Evolutionary conservation across 352 stramenopile genomes (phyloP).

Genomic region (Phytophthora brassicae): DNA sequence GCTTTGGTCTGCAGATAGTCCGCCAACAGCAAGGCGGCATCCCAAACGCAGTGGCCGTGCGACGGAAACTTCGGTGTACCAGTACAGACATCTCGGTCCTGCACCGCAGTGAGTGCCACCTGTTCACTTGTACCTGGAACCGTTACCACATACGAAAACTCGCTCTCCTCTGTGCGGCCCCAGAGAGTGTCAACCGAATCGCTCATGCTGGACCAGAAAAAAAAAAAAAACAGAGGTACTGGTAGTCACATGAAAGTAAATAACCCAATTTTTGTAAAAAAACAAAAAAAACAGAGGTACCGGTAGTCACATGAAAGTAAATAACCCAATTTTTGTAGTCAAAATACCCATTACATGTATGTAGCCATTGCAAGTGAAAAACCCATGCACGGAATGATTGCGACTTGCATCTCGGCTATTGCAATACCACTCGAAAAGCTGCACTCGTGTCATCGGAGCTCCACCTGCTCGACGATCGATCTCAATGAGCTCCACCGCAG

Average conservation of each 20-base stretch:
- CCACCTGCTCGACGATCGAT: slow-evolving; percentile 3
- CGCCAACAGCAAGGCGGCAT: slow-evolving; percentile 51
- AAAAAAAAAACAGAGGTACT: too few relatives aligned
- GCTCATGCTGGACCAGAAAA: slow-evolving; percentile 19
- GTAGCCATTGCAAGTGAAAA: too few relatives aligned
- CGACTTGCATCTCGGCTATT: too few relatives aligned
- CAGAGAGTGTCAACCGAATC: slow-evolving; percentile 28
- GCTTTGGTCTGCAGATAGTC: slow-evolving; percentile 44
- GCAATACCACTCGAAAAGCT: not conserved
- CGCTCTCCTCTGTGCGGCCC: slow-evolving; percentile 34
- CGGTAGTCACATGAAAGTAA: not conserved
- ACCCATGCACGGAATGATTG: too few relatives aligned
- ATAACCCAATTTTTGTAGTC: too few relatives aligned
- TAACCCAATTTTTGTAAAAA: slow-evolving; percentile 1
- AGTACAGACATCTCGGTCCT: slow-evolving; percentile 37
- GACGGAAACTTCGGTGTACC: slow-evolving; percentile 43
- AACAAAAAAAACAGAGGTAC: slow-evolving; percentile 8
- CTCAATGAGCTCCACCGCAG: slow-evolving; percentile 21
- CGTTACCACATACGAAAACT: slow-evolving; percentile 41
- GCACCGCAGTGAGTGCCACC: slow-evolving; percentile 36
- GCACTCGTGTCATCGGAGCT: not conserved
- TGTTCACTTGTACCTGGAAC: not conserved
- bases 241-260: slow-evolving; percentile 12
- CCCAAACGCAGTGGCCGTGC: slow-evolving; percentile 61
- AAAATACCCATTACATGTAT: too few relatives aligned